Percentiles rank a stretch among this genome's conserved stretches.
These are phyloP conservation scores for Sporopachydermia quercuum DNA, from an alignment of 805 yeast species.

Conservation along the genomic window DNA sequence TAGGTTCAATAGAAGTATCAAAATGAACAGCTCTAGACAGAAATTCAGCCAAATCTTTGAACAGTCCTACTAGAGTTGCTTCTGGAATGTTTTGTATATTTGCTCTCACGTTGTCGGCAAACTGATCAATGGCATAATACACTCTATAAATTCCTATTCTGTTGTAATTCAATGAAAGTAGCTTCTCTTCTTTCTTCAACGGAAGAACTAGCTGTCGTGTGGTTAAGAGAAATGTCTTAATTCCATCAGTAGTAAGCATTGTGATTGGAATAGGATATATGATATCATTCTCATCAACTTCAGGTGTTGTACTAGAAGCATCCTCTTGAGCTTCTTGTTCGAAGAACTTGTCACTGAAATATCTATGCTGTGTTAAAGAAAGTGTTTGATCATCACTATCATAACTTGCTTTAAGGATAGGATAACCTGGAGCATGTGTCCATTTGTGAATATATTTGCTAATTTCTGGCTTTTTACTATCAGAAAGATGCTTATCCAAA, in stretches of 20 bases:
- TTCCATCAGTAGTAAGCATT: conserved; percentile 4
- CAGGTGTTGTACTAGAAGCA: conserved; percentile 4
- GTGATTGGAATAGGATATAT: conserved; percentile 5
- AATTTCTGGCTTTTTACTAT: conserved; percentile 26
- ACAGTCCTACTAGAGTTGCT: background rate
- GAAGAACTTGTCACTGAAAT: conserved; percentile 13
- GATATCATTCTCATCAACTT: conserved; percentile 1
- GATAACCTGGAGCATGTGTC: conserved; percentile 46
- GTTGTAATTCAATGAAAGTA: conserved; percentile 29
- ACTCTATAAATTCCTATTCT: conserved; percentile 33
- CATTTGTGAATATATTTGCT: conserved; percentile 41
- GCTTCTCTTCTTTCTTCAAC: conserved; percentile 17
- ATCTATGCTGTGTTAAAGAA: conserved; percentile 24
- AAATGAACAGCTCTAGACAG: background rate
- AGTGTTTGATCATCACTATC: conserved; percentile 16
- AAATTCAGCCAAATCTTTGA: background rate
- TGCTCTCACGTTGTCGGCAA: background rate
- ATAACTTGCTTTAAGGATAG: conserved; percentile 28
- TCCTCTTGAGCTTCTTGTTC: conserved; percentile 6
- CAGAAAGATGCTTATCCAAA: conserved; percentile 15
- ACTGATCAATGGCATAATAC: conserved; percentile 23
- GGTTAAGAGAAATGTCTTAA: conserved; percentile 27
- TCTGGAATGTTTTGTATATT: background rate
- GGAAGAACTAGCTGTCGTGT: conserved; percentile 9
- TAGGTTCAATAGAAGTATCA: background rate